Base-by-base conservation (phyloP, 352 stramenopile genomes). In the Phytophthora palmivora region DNA sequence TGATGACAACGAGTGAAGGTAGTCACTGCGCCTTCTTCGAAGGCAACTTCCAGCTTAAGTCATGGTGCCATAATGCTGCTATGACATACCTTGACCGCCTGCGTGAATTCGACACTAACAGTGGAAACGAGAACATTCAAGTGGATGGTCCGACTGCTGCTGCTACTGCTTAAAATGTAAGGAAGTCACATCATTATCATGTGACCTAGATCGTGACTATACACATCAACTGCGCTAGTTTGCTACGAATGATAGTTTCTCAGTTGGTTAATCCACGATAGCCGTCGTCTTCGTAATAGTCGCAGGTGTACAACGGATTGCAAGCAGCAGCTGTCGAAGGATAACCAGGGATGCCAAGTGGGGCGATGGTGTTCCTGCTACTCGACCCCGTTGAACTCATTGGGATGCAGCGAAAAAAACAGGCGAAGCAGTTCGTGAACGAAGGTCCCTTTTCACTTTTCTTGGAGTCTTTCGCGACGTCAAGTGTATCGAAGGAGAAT, bases 21-120 rank as follows among this genome's bases (percentile, higher is more conserved):
- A 87, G 81, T 37, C 85, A 94, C 45, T 94, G 86, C 30, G 86
- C 80, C 46, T 94, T 92, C 64, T 94, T 68, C 62, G 78, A 94
- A 53, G 81, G 82, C n/a, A 67, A 74, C 39, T 34, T 86, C 15
- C 28, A 68, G 16, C 77, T 91, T 52, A 87, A 89, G 47, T 89
- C 83, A 0, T 94, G 84, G 81, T 83, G 80, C 14, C 59, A 91
- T 50, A 60, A 67, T 33, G 76, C 67, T n/a, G 76, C 80, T 3
- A 79, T 94, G 63, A 65, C 67, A 22, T 94, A 94, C 48, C 69
- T 94, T 6, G 60, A 85, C n/a, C 57, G 57, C 9, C 66, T 91
- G 12, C 80, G 80, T 10, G 80, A 77, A 54, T 92, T 74, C 36
- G 48, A 62, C 30, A 16, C 34, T 6, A 16, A 19, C 19, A 54